Evolutionary conservation across 345 rosid species (phyloP).

Genomic region (Cochlearia excelsa): DNA sequence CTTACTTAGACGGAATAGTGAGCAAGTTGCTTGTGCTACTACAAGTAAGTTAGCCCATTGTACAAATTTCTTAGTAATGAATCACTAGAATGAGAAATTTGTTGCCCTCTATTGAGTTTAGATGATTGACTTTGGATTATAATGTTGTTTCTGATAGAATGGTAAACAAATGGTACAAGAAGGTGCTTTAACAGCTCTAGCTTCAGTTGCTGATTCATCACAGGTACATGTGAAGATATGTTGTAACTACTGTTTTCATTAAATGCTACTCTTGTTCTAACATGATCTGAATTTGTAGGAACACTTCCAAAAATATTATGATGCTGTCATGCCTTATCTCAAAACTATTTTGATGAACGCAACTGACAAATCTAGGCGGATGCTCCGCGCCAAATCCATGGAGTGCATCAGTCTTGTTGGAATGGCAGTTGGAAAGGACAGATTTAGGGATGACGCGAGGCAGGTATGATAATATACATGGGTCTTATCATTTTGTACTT

Average conservation of each 20-base stretch:
- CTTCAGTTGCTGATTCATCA: conserved; percentile 99
- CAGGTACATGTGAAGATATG: conserved; percentile 71
- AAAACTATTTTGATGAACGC: conserved; percentile 92
- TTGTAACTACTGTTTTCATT: conserved; percentile 1
- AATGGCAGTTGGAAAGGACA: conserved; percentile 99
- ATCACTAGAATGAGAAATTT: conserved; percentile 25
- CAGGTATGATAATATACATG: conserved; percentile 52
- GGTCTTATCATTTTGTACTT: conserved; percentile 5
- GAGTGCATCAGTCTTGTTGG: conserved; percentile 99
- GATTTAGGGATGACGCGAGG: conserved; percentile 94
- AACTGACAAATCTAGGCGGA: conserved; percentile 91
- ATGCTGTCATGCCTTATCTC: conserved; percentile 95
- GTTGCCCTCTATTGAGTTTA: not conserved
- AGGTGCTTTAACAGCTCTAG: conserved; percentile 99
- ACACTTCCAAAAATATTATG: conserved; percentile 96
- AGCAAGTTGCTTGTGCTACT: conserved; percentile 91
- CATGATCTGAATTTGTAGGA: conserved; percentile 51
- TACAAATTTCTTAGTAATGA: not conserved
- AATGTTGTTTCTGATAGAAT: conserved; percentile 48
- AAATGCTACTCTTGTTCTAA: conserved; percentile 17
- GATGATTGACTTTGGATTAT: conserved; percentile 28
- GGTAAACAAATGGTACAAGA: conserved; percentile 99
- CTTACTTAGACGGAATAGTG: conserved; percentile 86
- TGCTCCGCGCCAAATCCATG: conserved; percentile 99
- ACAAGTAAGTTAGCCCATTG: conserved; percentile 55